phyloP scores from a whole-genome alignment of 2,329 filamentous ascomycete species.

The Aaosphaeria pasadenensis region DNA sequence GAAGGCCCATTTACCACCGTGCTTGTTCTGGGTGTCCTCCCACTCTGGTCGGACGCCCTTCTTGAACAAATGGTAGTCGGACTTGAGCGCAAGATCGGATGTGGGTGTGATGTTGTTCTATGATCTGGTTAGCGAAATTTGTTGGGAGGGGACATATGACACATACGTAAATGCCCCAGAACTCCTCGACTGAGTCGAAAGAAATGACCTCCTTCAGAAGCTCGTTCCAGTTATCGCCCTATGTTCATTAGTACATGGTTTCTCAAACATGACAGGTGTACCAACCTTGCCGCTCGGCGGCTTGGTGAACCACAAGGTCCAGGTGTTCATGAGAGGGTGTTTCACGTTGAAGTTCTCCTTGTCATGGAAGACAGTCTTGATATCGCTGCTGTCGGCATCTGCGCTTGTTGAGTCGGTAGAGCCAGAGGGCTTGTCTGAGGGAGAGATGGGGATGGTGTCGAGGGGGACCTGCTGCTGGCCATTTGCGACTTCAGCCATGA shows the following conservation, averaged over 20 bases:
- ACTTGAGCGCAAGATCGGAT: conserved; percentile 93
- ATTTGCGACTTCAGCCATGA: conserved; percentile 39
- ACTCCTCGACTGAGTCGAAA: conserved; percentile 98
- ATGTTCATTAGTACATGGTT: conserved; percentile 11
- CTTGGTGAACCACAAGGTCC: conserved; percentile 99
- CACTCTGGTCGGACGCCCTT: conserved; percentile 94
- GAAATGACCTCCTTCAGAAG: conserved; percentile 97
- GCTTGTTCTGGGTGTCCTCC: conserved; percentile 98
- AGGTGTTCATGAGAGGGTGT: conserved; percentile 94
- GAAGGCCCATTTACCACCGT: conserved; percentile 98
- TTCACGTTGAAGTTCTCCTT: conserved; percentile 99
- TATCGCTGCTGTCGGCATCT: conserved; percentile 47
- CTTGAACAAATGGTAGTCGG: conserved; percentile 99
- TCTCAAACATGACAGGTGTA: not conserved
- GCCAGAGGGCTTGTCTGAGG: conserved; percentile 42
- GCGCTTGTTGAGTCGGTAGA: conserved; percentile 39
- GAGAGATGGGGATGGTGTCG: conserved; percentile 56
- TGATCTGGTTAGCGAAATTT: conserved; percentile 9
- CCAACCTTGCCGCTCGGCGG: conserved; percentile 87
- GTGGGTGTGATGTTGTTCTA: conserved; percentile 98
- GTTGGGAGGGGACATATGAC: not conserved
- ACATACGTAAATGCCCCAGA: conserved; percentile 98
- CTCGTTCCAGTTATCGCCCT: conserved; percentile 99
- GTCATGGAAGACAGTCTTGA: conserved; percentile 95
- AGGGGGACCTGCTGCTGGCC: conserved; percentile 51